A percentile compares a stretch with the other conserved stretches of the same genome.
phyloP scores from a whole-genome alignment of 768 basidiomycete genomes.

The Trametes cinnabarina region DNA sequence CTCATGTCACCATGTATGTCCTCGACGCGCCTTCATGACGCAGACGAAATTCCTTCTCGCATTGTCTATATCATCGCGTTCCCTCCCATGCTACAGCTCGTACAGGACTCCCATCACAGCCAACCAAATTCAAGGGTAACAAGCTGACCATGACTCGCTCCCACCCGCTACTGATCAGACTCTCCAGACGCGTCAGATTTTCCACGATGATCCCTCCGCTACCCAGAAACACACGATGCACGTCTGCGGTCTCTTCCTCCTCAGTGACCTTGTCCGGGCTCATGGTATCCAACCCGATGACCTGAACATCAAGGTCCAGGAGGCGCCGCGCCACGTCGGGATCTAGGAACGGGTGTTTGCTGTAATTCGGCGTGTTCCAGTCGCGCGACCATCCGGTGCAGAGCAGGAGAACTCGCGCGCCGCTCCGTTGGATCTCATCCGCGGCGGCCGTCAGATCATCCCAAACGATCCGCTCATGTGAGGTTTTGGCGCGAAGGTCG shows the following conservation, averaged over 20 bases:
- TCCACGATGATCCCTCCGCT: slow-evolving; percentile 65
- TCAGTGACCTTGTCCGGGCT: slow-evolving; percentile 56
- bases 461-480: slow-evolving; percentile 57
- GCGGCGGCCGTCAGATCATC: slow-evolving; percentile 41
- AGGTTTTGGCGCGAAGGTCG: slow-evolving; percentile 46
- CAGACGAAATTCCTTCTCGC: background rate
- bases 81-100: slow-evolving; percentile 59
- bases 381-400: slow-evolving; percentile 66
- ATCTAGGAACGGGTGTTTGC: slow-evolving; percentile 63
- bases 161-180: slow-evolving; percentile 30
- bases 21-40: slow-evolving; percentile 6
- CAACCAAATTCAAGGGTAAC: slow-evolving; percentile 55
- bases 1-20: slow-evolving; percentile 39
- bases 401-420: slow-evolving; percentile 50
- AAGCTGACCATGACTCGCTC: slow-evolving; percentile 46
- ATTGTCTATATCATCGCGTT: background rate
- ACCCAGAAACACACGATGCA: slow-evolving; percentile 62
- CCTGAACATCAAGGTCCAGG: slow-evolving; percentile 47
- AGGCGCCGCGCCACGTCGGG: slow-evolving; percentile 51
- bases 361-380: slow-evolving; percentile 50
- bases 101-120: slow-evolving; percentile 68
- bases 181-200: slow-evolving; percentile 59
- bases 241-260: slow-evolving; percentile 27
- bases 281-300: slow-evolving; percentile 63
- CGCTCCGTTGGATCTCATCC: slow-evolving; percentile 32